Base-by-base conservation (phyloP, 2,329 filamentous ascomycete species). In the Byssoonygena ceratinophila region DNA sequence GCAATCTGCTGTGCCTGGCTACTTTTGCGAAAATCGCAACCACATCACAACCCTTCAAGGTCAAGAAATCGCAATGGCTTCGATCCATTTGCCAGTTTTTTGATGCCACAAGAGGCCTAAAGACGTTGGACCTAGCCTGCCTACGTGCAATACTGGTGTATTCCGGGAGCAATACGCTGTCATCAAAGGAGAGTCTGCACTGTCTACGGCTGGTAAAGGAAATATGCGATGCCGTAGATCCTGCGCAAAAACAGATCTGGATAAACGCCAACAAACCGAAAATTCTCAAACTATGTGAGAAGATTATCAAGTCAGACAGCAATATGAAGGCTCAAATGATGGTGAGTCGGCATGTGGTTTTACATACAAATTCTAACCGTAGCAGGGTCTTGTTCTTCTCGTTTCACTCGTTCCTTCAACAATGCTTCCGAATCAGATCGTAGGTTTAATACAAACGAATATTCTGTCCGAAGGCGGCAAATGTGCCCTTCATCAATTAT, bases 81-180 rank as follows among this genome's bases (percentile, higher is more conserved):
- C 59, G 63, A 20, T 68, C 61, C 47, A 64, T 68, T 32, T 61
- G 57, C 6, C 62, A 70, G 46, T 70, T 70, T 46, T 72, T 73
- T 50, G 66, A 64, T 4, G 54, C 63, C 4, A 71, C 67, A 48
- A 63, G 68, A 6, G 68, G 64, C 2, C 48, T 64, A 9, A 71
- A 72, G 51, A 71, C 67, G 0, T 57, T 72, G 12, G 69, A 72
- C 52, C 57, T 72, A 27, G 67, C 70, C 12, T 62, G 70, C n/a
- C 54, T 71, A 45, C 63, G 66, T 9, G 67, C 65, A 8, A 67
- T 70, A 8, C 61, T 72, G 37, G 64, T 64, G 25, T 70, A 67
- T 49, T 72, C 68, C n/a, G 62, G 64, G 9, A 68, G 59, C 41
- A 67, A 61, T 46, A 12, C 41, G 63, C 55, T 12, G 46, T 69